Conservation (phyloP, 345 rosid species). For the Populus alba region DNA sequence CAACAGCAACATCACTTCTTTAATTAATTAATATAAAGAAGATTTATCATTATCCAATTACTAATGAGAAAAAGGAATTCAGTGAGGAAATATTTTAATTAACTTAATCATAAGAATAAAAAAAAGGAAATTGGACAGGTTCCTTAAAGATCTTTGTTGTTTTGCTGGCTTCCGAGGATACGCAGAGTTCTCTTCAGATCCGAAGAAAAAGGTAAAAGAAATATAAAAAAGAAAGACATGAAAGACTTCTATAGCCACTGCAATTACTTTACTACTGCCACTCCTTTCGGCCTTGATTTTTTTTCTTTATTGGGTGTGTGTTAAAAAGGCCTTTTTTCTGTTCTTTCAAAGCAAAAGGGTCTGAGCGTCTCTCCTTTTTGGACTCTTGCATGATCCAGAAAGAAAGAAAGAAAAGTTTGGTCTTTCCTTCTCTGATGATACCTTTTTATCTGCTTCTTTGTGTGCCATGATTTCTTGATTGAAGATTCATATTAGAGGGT, state of each 20-base stretch:
- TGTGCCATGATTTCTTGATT: conserved; percentile 47
- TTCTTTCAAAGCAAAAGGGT: conserved; percentile 12
- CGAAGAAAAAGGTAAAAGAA: conserved; percentile 51
- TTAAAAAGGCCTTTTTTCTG: conserved; percentile 14
- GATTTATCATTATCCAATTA: neutral
- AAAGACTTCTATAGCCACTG: conserved; percentile 4
- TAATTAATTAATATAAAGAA: neutral
- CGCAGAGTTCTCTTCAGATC: conserved; percentile 51
- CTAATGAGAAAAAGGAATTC: conserved; percentile 24
- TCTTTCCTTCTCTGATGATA: conserved; percentile 12
- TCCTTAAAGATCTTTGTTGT: conserved; percentile 57
- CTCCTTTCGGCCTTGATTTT: conserved; percentile 2
- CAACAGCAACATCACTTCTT: neutral
- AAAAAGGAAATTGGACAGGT: conserved; percentile 28
- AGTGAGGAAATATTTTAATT: conserved; percentile 28
- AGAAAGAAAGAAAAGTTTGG: conserved; percentile 7
- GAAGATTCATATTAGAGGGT: conserved; percentile 28
- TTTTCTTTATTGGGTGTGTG: neutral
- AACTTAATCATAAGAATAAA: neutral
- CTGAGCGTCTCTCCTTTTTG: conserved; percentile 32
- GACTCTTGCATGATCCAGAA: conserved; percentile 50
- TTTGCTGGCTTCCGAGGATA: conserved; percentile 54
- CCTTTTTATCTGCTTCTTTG: conserved; percentile 41
- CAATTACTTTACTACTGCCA: conserved; percentile 1
- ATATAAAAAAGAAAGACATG: neutral